Base-by-base conservation (phyloP, 345 rosid genomes). In the Cardamine resedifolia region DNA sequence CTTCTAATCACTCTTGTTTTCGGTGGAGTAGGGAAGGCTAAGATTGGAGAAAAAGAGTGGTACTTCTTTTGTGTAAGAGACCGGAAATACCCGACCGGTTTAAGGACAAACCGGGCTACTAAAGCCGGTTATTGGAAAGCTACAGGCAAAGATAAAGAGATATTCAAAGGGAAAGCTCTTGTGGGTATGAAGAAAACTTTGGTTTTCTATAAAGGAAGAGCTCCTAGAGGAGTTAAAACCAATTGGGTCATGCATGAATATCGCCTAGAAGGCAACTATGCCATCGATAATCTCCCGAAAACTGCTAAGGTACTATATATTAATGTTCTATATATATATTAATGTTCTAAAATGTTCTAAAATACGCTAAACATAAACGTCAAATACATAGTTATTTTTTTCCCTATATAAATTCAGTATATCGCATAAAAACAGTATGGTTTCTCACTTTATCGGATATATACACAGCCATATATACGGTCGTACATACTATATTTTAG, bases 181-280 rank as follows among this genome's bases (percentile, higher is more conserved):
- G 90, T 90, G 34, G 97, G 97, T 18, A 85, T 91, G 95, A 91
- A 91, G 78, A 91, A 91, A 80, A 89, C 96, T 11, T 78, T 91
- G 73, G 97, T 91, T 58, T 91, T 91, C 71, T 91, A 91, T 72
- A 81, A 20, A 78, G 97, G 91, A 26, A 84, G 95, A 80, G 96
- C 97, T 38, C 97, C 97, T 3, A 87, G 77, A 81, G 97, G 97
- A 3, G 77, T 71, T 15, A 91, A 91, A 83, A 82, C 86, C 67
- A 88, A 83, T 33, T 91, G 97, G 97, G 84, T 91, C 30, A 88
- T 88, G 87, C 97, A 91, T 36, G 96, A 91, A 57, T 91, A 75
- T 39, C 82, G 97, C 18, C 82, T 88, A 49, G 89, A 90, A 66
- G 95, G 89, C 59, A 78, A 82, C 71, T 78, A 66, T 30, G 72